A percentile compares a stretch with the other conserved stretches of the same genome.
phyloP scores from a whole-genome alignment of 345 rosid species.

The Citrus unshiu region DNA sequence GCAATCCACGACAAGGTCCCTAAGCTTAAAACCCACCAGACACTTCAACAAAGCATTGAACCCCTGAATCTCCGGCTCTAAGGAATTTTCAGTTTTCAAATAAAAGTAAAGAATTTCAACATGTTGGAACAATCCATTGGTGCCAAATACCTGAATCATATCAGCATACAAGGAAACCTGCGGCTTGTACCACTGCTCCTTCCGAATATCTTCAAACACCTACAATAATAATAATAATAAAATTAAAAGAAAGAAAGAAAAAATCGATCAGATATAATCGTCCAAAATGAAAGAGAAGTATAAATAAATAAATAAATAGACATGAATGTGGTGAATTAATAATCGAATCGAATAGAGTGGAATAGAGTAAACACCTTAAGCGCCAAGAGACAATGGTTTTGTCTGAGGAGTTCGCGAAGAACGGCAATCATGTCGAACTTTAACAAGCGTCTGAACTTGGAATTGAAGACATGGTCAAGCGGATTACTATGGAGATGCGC shows the following conservation, averaged over 20 bases:
- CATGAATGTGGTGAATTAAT: background rate
- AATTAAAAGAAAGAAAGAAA: too few species aligned
- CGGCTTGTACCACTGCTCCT: conserved; percentile 74
- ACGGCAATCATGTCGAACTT: conserved; percentile 83
- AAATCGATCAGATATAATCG: background rate
- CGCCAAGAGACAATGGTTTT: conserved; percentile 56
- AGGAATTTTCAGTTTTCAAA: conserved; percentile 41
- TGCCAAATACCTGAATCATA: conserved; percentile 48
- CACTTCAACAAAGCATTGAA: conserved; percentile 52
- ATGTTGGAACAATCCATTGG: conserved; percentile 44
- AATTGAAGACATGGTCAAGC: conserved; percentile 36
- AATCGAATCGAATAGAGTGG: background rate
- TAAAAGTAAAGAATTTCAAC: conserved; percentile 36
- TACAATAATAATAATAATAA: conserved; percentile 4
- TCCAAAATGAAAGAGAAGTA: background rate
- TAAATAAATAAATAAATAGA: too few species aligned
- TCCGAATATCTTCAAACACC: conserved; percentile 73
- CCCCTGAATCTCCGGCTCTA: conserved; percentile 48
- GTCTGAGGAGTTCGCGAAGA: conserved; percentile 76
- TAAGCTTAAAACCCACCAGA: conserved; percentile 37
- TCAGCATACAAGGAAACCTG: conserved; percentile 54
- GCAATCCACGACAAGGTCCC: conserved; percentile 51
- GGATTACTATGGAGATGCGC: conserved; percentile 23
- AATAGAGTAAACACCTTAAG: conserved; percentile 39
- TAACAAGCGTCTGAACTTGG: conserved; percentile 60